Evolutionary conservation across 306 rosid genomes (phyloP).

Genomic region (Vigna hirtella): DNA sequence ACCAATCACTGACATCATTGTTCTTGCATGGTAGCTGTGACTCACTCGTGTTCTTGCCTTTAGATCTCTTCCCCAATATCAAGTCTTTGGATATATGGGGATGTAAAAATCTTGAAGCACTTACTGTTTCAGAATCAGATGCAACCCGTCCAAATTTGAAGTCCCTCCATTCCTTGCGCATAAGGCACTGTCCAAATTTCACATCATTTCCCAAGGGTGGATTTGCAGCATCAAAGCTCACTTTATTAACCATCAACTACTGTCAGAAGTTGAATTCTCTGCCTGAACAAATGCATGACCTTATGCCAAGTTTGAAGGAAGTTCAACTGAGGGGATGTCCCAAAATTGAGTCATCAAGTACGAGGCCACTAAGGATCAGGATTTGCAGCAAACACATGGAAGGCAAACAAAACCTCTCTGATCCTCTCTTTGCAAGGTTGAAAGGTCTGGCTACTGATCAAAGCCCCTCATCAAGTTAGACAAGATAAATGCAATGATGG

Average conservation of each 20-base stretch:
- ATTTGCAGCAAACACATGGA: conserved; percentile 46
- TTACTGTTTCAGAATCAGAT: conserved; percentile 39
- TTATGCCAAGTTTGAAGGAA: conserved; percentile 48
- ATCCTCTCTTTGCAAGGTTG: conserved; percentile 50
- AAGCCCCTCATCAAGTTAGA: conserved; percentile 51
- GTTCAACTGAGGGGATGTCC: conserved; percentile 48
- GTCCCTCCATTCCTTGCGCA: conserved; percentile 38
- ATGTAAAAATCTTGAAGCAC: conserved; percentile 44
- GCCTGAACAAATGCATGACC: conserved; percentile 45
- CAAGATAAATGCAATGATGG: not conserved
- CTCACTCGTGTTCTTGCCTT: conserved; percentile 43
- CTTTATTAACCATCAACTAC: conserved; percentile 31
- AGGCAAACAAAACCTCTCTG: conserved; percentile 50
- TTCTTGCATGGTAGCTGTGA: conserved; percentile 42
- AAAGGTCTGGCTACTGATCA: conserved; percentile 24
- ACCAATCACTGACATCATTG: conserved; percentile 40
- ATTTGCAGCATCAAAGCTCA: conserved; percentile 44
- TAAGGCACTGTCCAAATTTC: conserved; percentile 46
- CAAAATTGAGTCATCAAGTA: conserved; percentile 41
- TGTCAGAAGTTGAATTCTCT: conserved; percentile 51
- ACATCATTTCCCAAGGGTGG: conserved; percentile 46
- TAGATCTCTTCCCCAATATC: conserved; percentile 50
- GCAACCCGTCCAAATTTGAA: not conserved
- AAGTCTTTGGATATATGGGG: conserved; percentile 43
- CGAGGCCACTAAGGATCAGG: conserved; percentile 43